Conservation (phyloP, 208 protist genomes). For the Porcisia deanei region DNA sequence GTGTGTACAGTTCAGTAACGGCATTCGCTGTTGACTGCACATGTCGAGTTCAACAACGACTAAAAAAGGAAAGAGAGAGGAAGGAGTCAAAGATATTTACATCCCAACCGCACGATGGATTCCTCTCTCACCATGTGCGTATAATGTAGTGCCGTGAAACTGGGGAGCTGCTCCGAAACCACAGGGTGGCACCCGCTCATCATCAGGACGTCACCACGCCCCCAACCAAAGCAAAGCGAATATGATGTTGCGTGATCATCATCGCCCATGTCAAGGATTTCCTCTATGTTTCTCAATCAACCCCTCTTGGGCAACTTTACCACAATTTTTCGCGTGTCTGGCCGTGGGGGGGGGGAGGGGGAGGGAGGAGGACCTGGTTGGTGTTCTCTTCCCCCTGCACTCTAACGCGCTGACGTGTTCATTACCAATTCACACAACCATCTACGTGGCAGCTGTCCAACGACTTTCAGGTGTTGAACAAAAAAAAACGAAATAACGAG, state of each 20-base stretch:
- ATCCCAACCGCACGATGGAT: not conserved
- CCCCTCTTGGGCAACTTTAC: not conserved
- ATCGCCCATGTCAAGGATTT: not conserved
- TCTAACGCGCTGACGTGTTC: not conserved
- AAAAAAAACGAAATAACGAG: not conserved
- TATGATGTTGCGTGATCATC: not conserved
- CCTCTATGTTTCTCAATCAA: not conserved
- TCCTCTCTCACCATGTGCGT: not conserved
- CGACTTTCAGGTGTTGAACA: not conserved
- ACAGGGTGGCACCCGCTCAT: not conserved
- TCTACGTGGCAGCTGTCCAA: not conserved
- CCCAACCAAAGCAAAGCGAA: not conserved
- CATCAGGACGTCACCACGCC: not conserved
- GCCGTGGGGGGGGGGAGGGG: not conserved
- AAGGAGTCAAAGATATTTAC: conserved; percentile 14
- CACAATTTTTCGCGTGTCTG: not conserved
- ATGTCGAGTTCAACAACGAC: not conserved
- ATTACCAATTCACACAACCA: not conserved
- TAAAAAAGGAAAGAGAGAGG: conserved; percentile 3
- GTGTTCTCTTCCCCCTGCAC: not conserved
- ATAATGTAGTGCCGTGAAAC: not conserved
- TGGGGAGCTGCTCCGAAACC: not conserved
- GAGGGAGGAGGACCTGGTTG: not conserved
- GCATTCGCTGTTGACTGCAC: not conserved
- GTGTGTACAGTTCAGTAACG: conserved; percentile 8